Evolutionary conservation across 768 basidiomycete genomes (phyloP), one percentile per base, ranked within the genome.

Genomic region (Boletus pseudo-olivaceus): DNA sequence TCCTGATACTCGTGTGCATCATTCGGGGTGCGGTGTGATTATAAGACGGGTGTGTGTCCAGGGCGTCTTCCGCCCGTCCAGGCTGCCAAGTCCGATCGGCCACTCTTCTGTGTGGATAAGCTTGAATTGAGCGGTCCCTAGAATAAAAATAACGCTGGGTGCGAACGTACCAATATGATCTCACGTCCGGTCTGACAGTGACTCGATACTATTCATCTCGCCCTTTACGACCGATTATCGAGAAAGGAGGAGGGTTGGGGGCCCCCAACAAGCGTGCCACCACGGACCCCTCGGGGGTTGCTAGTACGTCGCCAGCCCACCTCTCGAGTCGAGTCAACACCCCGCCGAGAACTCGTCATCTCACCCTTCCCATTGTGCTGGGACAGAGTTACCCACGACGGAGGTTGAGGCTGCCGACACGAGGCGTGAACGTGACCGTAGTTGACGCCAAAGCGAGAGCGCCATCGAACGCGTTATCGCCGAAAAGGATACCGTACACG

Each of bases 301-400:
- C 47, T n/a, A n/a, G n/a, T n/a, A 50, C 47, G 53, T 44, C 34
- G 30, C 40, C 27, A 47, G 40, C 44, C 38, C n/a, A 19, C 37
- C 39, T 11, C 40, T 41, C 50, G 53, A 58, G 60, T 63, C 7
- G n/a, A n/a, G n/a, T n/a, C 62, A 63, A n/a, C 12, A 7, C 11
- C 32, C 39, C 19, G 51, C 15, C 42, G 48, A 53, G 56, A 64
- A 61, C 53, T 38, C 37, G 26, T 26, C 62, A 57, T 62, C 54
- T 51, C 59, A 58, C 29, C 53, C 29, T 49, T 33, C 47, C 64
- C 64, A 37, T 3, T 40, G 32, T 10, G 7, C 30, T 23, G 64
- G 64, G 49, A 30, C 58, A 41, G 15, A 53, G 15, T 26, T 67
- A 17, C 65, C 65, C 49, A 41, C 44, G 50, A 53, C 33, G 52